Percentiles rank a stretch among this genome's conserved stretches.
phyloP scores from a whole-genome alignment of 2,329 filamentous ascomycete genomes.

The Bipolaris oryzae region DNA sequence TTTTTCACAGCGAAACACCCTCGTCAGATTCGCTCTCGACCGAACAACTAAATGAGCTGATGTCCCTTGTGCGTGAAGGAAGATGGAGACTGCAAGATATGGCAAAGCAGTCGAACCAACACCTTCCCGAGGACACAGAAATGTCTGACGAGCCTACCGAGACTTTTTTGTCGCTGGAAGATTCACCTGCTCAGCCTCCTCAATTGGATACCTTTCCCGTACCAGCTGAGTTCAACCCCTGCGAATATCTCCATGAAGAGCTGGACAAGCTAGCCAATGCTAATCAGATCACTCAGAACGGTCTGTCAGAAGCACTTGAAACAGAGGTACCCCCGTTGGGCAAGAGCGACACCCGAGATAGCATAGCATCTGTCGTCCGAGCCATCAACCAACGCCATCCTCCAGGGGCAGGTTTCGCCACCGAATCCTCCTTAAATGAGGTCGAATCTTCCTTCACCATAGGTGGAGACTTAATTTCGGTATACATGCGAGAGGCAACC shows the following conservation, averaged over 20 bases:
- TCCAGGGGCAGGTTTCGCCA: neutral
- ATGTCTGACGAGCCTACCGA: neutral
- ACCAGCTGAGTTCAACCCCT: neutral
- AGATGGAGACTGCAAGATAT: neutral
- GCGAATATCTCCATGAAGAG: neutral
- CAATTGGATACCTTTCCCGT: neutral
- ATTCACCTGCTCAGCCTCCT: neutral
- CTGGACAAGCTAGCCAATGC: neutral
- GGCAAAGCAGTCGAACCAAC: neutral
- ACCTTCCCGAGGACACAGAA: neutral
- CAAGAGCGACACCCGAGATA: neutral
- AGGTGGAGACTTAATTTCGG: neutral
- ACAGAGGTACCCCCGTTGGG: neutral
- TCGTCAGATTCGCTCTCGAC: neutral
- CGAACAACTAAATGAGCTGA: neutral
- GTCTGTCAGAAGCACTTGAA: neutral
- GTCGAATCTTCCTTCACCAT: neutral
- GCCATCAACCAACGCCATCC: neutral
- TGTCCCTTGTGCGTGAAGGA: neutral
- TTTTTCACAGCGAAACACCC: neutral
- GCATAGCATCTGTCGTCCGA: neutral
- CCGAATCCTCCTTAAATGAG: neutral
- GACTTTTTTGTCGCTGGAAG: neutral
- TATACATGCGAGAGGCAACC: neutral
- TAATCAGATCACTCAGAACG: neutral